Evolutionary conservation across 441 rosid genomes (phyloP).

Genomic region (Populus tomentosa): DNA sequence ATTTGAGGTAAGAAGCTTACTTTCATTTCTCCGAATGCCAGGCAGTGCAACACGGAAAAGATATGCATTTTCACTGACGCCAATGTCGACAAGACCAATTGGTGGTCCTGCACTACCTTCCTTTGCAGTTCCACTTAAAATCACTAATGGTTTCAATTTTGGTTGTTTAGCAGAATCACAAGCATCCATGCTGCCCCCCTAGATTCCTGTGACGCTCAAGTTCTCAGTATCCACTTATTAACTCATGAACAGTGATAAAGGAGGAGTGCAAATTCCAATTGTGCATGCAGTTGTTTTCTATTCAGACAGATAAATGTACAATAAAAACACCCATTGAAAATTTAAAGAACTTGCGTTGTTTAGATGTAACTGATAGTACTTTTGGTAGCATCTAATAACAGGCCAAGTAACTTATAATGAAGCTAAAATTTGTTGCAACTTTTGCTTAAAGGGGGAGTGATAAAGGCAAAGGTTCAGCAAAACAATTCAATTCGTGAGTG

Average conservation of each 20-base stretch:
- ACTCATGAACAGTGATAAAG: neutral
- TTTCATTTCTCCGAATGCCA: conserved; percentile 44
- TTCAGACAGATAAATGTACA: neutral
- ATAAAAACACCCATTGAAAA: neutral
- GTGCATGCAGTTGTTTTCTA: neutral
- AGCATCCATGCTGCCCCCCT: conserved; percentile 28
- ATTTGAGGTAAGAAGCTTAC: conserved; percentile 32
- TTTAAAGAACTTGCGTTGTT: neutral
- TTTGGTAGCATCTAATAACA: neutral
- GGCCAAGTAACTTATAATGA: neutral
- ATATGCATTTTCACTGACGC: conserved; percentile 58
- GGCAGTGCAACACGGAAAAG: conserved; percentile 72
- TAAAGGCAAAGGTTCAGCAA: neutral
- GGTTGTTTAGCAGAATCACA: conserved; percentile 13
- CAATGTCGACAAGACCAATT: conserved; percentile 63
- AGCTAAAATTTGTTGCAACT: neutral
- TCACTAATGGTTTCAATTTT: conserved; percentile 37
- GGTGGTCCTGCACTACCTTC: conserved; percentile 45
- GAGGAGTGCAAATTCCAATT: neutral
- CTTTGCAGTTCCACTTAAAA: conserved; percentile 51
- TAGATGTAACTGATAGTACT: neutral
- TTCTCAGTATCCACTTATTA: neutral
- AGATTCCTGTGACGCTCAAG: neutral
- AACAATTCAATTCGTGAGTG: neutral
- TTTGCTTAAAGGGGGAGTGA: neutral